These are phyloP conservation scores for Xylaria sp. DNA, from an alignment of 2,329 filamentous ascomycete species.

Conservation along the genomic window DNA sequence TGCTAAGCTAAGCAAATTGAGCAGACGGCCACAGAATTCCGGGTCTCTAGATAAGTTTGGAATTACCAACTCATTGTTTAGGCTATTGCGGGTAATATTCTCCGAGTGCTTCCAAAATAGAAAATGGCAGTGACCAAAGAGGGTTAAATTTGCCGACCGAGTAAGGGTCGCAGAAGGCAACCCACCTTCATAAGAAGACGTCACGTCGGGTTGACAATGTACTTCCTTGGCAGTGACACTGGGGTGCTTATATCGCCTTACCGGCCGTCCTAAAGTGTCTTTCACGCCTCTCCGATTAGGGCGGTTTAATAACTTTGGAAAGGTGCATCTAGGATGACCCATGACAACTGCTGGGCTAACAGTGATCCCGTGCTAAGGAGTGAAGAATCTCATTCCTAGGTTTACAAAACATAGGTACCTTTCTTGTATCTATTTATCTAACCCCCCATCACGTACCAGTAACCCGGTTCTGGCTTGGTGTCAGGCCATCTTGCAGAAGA, in stretches of 20 bases:
- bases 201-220: background rate
- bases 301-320: background rate
- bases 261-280: background rate
- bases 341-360: background rate
- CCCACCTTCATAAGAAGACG: background rate
- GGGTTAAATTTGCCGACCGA: constrained; percentile 6
- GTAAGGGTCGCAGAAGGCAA: background rate
- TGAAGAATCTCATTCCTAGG: background rate
- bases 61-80: background rate
- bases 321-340: background rate
- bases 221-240: background rate
- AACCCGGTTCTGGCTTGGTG: constrained; percentile 9
- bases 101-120: background rate
- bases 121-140: background rate
- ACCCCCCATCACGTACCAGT: background rate
- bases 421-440: background rate
- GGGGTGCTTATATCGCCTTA: constrained; percentile 7
- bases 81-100: background rate
- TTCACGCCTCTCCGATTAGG: background rate
- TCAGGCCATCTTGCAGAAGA: constrained; percentile 1
- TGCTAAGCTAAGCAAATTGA: background rate
- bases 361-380: background rate
- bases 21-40: background rate
- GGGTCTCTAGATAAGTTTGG: background rate
- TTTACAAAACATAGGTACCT: background rate